phyloP scores from a whole-genome alignment of 1,284 basidiomycete genomes.

The Ganoderma boninense region DNA sequence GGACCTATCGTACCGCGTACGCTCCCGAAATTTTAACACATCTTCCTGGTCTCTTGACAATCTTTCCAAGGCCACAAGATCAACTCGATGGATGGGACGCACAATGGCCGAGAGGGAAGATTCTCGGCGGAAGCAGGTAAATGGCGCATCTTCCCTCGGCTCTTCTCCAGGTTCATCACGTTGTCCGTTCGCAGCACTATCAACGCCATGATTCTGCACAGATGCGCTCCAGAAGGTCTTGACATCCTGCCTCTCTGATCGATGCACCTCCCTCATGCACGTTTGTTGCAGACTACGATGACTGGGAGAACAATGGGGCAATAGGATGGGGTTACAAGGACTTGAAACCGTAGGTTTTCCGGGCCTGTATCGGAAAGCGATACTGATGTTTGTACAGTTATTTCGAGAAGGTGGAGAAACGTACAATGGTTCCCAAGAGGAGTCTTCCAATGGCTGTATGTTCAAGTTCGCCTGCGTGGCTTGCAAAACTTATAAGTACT shows the following conservation, averaged over 20 bases:
- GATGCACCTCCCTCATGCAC: not conserved
- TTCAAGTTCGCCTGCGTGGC: no score
- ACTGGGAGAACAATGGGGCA: conserved; percentile 48
- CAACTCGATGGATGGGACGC: conserved; percentile 20
- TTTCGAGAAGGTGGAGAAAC: conserved; percentile 39
- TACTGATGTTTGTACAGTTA: conserved; percentile 34
- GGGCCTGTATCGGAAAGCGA: not conserved
- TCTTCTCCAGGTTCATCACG: not conserved
- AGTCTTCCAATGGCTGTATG: conserved; percentile 5
- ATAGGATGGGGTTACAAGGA: conserved; percentile 47
- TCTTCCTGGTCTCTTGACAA: not conserved
- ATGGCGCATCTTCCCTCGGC: conserved; percentile 14
- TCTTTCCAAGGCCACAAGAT: conserved; percentile 23
- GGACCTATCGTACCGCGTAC: conserved; percentile 27
- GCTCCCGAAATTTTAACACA: not conserved
- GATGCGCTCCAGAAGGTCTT: conserved; percentile 30
- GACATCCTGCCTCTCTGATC: no score
- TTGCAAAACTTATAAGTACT: no score
- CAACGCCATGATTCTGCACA: conserved; percentile 32
- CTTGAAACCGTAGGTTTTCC: conserved; percentile 41
- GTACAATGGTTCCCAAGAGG: conserved; percentile 24
- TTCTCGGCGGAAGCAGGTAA: conserved; percentile 26
- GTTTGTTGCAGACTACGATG: conserved; percentile 45
- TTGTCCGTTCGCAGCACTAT: conserved; percentile 18
- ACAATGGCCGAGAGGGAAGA: conserved; percentile 25